Conservation (phyloP, 306 rosid genomes). For the Trifolium pratense region DNA sequence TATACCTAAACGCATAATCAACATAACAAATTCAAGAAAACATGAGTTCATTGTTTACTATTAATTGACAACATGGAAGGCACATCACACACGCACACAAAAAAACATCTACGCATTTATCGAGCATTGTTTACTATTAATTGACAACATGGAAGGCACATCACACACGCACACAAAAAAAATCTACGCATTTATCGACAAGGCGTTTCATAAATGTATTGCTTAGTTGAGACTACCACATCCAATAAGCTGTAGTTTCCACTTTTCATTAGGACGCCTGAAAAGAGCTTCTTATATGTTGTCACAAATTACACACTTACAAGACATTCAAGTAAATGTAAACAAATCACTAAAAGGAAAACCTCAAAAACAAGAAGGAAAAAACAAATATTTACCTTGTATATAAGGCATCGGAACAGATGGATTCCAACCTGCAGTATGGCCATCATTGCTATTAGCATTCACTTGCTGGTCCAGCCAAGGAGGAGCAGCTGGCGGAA, state of each 20-base stretch:
- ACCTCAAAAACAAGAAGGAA: slow-evolving; percentile 11
- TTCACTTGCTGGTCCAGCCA: slow-evolving; percentile 81
- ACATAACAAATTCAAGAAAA: slow-evolving; percentile 19
- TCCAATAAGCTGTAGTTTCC: slow-evolving; percentile 29
- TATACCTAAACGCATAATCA: slow-evolving; percentile 25
- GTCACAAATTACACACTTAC: slow-evolving; percentile 12
- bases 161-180: neutral
- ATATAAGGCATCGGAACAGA: slow-evolving; percentile 64
- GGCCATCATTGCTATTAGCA: slow-evolving; percentile 59
- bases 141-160: slow-evolving; percentile 6
- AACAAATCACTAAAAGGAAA: slow-evolving; percentile 30
- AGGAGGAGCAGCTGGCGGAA: slow-evolving; percentile 69
- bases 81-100: neutral
- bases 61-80: slow-evolving; percentile 1
- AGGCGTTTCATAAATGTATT: neutral
- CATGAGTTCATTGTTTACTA: neutral
- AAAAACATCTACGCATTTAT: neutral
- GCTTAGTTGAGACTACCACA: slow-evolving; percentile 18
- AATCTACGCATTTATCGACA: neutral
- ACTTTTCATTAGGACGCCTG: slow-evolving; percentile 32
- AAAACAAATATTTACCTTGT: slow-evolving; percentile 50
- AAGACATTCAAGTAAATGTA: slow-evolving; percentile 13
- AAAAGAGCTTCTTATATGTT: slow-evolving; percentile 8
- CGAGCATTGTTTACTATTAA: too few relatives aligned
- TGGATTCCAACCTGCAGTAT: slow-evolving; percentile 73